Evolutionary conservation across 345 rosid genomes (phyloP).

Genomic region (Abelmoschus esculentus): DNA sequence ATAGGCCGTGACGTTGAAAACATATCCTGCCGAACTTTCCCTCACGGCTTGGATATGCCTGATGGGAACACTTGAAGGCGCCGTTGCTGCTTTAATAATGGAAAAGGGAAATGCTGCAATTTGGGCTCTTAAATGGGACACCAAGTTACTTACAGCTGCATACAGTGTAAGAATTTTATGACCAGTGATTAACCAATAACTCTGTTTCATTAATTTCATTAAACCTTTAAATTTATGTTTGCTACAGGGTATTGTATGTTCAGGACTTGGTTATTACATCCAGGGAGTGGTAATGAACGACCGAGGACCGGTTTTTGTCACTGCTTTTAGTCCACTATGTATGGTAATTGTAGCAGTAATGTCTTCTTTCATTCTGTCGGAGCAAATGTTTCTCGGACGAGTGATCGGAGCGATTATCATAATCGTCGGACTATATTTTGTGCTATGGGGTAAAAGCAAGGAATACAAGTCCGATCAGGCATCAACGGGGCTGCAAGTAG

Average conservation of each 20-base stretch:
- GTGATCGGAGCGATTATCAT: constrained; percentile 66
- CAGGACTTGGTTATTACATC: constrained; percentile 69
- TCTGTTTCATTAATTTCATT: background rate
- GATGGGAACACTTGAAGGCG: constrained; percentile 61
- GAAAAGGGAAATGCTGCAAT: constrained; percentile 49
- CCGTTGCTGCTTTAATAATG: constrained; percentile 50
- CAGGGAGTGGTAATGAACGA: constrained; percentile 73
- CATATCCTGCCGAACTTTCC: constrained; percentile 75
- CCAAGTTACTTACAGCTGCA: constrained; percentile 49
- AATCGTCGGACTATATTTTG: constrained; percentile 69
- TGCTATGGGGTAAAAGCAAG: constrained; percentile 81
- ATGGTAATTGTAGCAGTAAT: constrained; percentile 76
- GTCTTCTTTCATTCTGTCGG: constrained; percentile 68
- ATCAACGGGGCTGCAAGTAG: constrained; percentile 11
- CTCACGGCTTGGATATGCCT: constrained; percentile 77
- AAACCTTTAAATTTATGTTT: background rate
- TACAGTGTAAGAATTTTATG: constrained; percentile 52
- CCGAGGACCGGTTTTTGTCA: constrained; percentile 84
- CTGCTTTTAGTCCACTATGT: constrained; percentile 71
- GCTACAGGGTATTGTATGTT: constrained; percentile 71
- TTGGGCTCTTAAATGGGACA: constrained; percentile 74
- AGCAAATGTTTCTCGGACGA: constrained; percentile 85
- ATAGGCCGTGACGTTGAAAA: constrained; percentile 51
- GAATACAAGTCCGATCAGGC: constrained; percentile 33
- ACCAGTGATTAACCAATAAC: background rate